Evolutionary conservation across 495 filamentous ascomycete species (phyloP), one percentile per base, ranked within the genome.

Genomic region (Neurospora tetraspora): DNA sequence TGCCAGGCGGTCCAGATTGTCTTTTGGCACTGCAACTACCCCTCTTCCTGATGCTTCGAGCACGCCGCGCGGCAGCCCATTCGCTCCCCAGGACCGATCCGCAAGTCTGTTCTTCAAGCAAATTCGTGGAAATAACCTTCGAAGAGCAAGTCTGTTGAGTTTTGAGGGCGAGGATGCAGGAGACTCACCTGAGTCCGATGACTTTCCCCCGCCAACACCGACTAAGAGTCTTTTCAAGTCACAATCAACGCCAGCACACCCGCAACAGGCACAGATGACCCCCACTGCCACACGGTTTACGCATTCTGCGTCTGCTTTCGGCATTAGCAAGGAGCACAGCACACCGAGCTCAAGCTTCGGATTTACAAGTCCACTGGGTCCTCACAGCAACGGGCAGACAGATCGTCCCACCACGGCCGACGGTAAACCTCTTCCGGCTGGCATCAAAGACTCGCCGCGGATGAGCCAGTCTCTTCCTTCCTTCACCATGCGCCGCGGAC

Each of bases 171-270:
- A 95, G 71, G 93, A 96, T 4, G 78, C 76, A 20, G 76, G 81
- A 71, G 80, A 86, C 81, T 73, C 86, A 40, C 86, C 82, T 11
- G 87, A 87, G 20, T 70, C 74, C 61, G 86, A 85, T 43, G 93
- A 95, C 74, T 92, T 97, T 27, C 82, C 96, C 34, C 94, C 94
- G 31, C 94, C 94, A 11, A 99, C 96, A 12, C 96, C 96, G 3
- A 98, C 96, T 1, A 98, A 97, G 81, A 91, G 90, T 75, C 79
- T 86, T 36, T 75, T 74, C 77, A 82, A 76, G 77, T 79, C 73
- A 31, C 73, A 75, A 16, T 70, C 74, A 5, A 71, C 74, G 12
- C 76, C 76, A 40, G 75, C 53, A 9, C 72, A 74, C 39, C 72
- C 69, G 31, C 73, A 72, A 71, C 74, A 43, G 65, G 73, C 72